Base-by-base conservation (phyloP, 768 basidiomycete species). In the Suillus bovinus region DNA sequence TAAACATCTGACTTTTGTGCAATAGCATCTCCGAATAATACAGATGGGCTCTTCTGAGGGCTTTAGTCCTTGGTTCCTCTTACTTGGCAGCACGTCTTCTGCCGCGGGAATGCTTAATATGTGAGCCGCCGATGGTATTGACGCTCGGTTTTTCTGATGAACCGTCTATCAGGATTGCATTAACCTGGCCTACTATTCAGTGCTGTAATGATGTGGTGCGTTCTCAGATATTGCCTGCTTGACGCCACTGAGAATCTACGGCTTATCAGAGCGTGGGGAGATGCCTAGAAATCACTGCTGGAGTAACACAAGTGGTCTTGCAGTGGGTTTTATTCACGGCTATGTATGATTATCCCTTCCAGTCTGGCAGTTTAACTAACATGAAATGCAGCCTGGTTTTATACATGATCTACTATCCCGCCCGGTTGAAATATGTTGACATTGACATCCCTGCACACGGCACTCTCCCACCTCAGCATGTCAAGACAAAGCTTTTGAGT, bases 321-420 rank as follows among this genome's bases (percentile, higher is more conserved):
- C 93, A 94, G 71, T 98, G 94, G 94, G 74, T 86, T 33, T 77
- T 93, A 60, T 99, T 98, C 75, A 85, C 82, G 11, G 64, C 92
- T 58, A 88, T 97, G 96, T 96, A 67, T 60, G 90, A 82, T 17
- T n/a, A 10, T n/a, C 62, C 29, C 29, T 11, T 31, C 49, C 16
- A 22, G 27, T 27, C 54, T 52, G 22, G 53, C 39, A 31, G 55
- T n/a, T 50, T n/a, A 27, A 49, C 34, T 58, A 16, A 57, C 29
- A 20, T 52, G 24, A 16, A 31, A 8, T n/a, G 5, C 66, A 98
- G 96, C 49, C 81, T 98, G 62, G 82, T 96, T 0, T 84, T 99
- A 2, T 99, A 92, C 77, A 88, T 99, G 79, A 78, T 91, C 44
- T 99, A 95, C 79, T 99, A 93, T 72, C 97, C 97, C 0, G 76